Percentiles rank a stretch among this genome's conserved stretches.
phyloP scores from a whole-genome alignment of 2,329 filamentous ascomycete genomes.

The Ophioceras dolichostomum region DNA sequence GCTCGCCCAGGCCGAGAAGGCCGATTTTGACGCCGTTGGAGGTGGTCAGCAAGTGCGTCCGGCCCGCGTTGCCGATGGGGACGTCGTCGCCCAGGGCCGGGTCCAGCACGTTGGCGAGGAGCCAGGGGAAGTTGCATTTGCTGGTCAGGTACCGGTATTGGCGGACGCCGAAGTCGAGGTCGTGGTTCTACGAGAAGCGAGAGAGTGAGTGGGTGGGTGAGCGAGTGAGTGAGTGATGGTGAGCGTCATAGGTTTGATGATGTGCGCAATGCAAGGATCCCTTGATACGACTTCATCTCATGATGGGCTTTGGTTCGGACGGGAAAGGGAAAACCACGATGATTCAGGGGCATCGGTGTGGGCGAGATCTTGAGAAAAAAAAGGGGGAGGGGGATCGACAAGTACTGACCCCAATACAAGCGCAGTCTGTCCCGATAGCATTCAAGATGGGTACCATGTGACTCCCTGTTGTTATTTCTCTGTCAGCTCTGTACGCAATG shows the following conservation, averaged over 20 bases:
- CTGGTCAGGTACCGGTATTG: conserved; percentile 63
- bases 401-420: conserved; percentile 54
- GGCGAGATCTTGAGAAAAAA: too few species aligned
- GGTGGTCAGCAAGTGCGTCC: conserved; percentile 64
- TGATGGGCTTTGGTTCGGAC: too few species aligned
- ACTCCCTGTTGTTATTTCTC: too few species aligned
- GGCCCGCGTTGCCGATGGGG: conserved; percentile 62
- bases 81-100: conserved; percentile 64
- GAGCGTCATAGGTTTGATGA: too few species aligned
- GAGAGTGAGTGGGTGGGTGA: not conserved
- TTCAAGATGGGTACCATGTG: conserved; percentile 88
- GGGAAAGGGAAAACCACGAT: too few species aligned
- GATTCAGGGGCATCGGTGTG: too few species aligned
- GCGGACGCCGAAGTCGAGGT: conserved; percentile 79
- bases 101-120: conserved; percentile 80
- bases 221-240: too few species aligned
- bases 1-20: conserved; percentile 72
- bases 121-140: conserved; percentile 79
- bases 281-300: too few species aligned
- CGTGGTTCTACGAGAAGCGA: conserved; percentile 53
- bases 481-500: too few species aligned
- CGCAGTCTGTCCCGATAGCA: conserved; percentile 60
- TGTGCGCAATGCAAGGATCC: too few species aligned
- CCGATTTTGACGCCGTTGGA: conserved; percentile 81
- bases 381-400: too few species aligned